Evolutionary conservation across 768 basidiomycete species (phyloP).

Genomic region (Suillus brevipes): DNA sequence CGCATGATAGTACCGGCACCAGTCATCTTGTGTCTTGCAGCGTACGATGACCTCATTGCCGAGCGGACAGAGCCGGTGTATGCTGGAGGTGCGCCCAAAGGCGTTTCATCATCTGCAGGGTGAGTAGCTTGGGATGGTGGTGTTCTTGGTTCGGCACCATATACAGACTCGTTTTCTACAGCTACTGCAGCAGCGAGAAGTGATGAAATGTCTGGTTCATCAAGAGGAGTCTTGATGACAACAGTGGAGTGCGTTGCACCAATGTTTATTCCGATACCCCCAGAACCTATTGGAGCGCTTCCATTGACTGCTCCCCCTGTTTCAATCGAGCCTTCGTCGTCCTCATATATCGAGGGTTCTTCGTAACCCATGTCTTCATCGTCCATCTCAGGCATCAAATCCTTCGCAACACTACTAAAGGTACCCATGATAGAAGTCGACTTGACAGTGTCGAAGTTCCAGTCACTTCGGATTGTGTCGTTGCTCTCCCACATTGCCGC

Average conservation of each 20-base stretch:
- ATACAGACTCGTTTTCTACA: constrained; percentile 43
- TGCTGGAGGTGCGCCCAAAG: constrained; percentile 69
- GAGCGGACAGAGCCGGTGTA: constrained; percentile 68
- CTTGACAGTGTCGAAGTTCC: constrained; percentile 92
- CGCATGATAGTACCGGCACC: constrained; percentile 73
- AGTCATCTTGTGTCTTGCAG: constrained; percentile 61
- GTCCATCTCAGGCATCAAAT: constrained; percentile 62
- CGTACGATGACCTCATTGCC: constrained; percentile 73
- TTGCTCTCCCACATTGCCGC: constrained; percentile 67
- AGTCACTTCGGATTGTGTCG: constrained; percentile 84
- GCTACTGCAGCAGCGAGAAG: constrained; percentile 37
- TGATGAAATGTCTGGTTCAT: constrained; percentile 44
- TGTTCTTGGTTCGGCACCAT: constrained; percentile 38
- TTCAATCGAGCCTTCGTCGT: constrained; percentile 55
- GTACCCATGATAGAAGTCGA: constrained; percentile 75
- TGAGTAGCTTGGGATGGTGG: constrained; percentile 26
- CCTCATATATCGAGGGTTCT: constrained; percentile 38
- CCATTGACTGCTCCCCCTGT: constrained; percentile 65
- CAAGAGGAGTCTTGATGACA: constrained; percentile 50
- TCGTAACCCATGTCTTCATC: constrained; percentile 51
- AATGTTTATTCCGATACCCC: constrained; percentile 49
- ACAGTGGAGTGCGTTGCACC: constrained; percentile 71
- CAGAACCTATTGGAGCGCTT: constrained; percentile 47
- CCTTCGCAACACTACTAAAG: constrained; percentile 69
- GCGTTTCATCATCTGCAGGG: constrained; percentile 26